Evolutionary conservation across 2,329 filamentous ascomycete genomes (phyloP).

Genomic region (Apiospora malaysiana): DNA sequence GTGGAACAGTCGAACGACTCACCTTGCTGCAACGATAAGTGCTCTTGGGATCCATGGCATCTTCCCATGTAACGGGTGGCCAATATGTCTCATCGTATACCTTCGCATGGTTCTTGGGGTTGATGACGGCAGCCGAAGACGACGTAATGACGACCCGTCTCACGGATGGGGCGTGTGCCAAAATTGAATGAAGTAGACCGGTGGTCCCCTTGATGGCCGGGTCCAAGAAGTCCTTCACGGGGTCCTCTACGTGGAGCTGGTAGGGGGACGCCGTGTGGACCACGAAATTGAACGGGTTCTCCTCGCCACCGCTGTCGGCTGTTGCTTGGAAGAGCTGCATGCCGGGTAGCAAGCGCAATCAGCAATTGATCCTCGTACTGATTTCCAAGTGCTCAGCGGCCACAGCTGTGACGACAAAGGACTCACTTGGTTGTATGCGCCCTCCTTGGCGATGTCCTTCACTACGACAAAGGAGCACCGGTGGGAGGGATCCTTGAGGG

Average conservation of each 20-base stretch:
- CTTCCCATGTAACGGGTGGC: conserved; percentile 45
- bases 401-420: neutral
- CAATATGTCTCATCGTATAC: conserved; percentile 49
- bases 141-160: conserved; percentile 66
- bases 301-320: conserved; percentile 38
- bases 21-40: conserved; percentile 54
- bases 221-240: conserved; percentile 54
- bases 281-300: conserved; percentile 66
- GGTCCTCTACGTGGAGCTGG: conserved; percentile 66
- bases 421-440: conserved; percentile 68
- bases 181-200: conserved; percentile 54
- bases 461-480: conserved; percentile 59
- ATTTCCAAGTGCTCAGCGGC: neutral
- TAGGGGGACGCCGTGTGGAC: conserved; percentile 79
- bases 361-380: neutral
- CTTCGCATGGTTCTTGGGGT: conserved; percentile 42
- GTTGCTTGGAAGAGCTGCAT: conserved; percentile 45
- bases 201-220: conserved; percentile 61
- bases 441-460: conserved; percentile 71
- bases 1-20: conserved; percentile 38
- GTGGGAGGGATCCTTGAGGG: conserved; percentile 36
- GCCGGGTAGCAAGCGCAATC: neutral
- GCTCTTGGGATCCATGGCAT: conserved; percentile 39
- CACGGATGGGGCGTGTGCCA: conserved; percentile 54
- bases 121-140: conserved; percentile 52